Percentiles rank a stretch among this genome's conserved stretches.
Evolutionary conservation across 2,329 filamentous ascomycete species (phyloP).

Genomic region (Fusarium sp.): DNA sequence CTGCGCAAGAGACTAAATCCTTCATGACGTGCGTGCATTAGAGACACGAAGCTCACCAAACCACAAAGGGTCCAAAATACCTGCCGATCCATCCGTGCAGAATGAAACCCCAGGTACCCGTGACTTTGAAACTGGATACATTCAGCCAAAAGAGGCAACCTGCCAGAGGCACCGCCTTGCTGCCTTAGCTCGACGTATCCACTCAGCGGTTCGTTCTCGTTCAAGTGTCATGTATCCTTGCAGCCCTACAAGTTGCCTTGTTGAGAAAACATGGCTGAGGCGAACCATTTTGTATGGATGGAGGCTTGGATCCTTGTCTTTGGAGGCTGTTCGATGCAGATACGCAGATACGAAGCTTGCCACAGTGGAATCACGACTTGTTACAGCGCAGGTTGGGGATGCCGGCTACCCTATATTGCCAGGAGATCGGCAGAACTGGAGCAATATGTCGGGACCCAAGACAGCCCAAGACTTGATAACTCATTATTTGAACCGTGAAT

Average conservation of each 20-base stretch:
- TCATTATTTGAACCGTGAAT: background rate
- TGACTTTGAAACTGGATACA: background rate
- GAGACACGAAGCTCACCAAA: background rate
- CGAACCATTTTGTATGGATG: background rate
- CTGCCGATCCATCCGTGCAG: background rate
- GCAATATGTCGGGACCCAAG: background rate
- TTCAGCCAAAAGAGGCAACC: background rate
- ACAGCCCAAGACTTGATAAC: background rate
- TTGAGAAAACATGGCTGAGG: background rate
- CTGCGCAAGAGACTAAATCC: background rate
- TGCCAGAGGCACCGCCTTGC: background rate
- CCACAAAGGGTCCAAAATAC: background rate
- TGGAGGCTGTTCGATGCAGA: background rate
- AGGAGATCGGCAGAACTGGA: background rate
- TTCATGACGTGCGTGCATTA: background rate
- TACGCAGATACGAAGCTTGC: background rate
- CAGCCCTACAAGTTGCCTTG: background rate
- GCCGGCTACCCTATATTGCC: background rate
- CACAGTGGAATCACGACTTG: background rate
- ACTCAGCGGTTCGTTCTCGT: background rate
- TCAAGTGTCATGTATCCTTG: background rate
- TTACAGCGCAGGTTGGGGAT: background rate
- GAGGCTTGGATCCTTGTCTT: background rate
- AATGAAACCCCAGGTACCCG: background rate
- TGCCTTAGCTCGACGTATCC: background rate